Conservation (phyloP, 129 eudicot genomes). For the Solidago caesia region DNA sequence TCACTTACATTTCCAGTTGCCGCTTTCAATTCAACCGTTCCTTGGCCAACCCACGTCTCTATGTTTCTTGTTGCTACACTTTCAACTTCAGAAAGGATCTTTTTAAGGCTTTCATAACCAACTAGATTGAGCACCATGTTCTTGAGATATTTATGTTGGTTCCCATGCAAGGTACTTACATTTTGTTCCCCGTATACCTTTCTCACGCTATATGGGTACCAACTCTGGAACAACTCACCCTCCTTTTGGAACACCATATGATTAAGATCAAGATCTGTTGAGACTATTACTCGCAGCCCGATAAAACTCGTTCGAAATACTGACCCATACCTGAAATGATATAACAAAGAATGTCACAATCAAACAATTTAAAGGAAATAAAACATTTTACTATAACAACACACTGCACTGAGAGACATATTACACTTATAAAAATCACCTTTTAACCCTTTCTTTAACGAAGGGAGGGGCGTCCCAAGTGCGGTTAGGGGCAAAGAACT, state of each 20-base stretch:
- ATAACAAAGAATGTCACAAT: conserved; percentile 7
- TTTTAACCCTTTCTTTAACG: conserved; percentile 63
- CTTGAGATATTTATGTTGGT: conserved; percentile 76
- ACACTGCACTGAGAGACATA: neutral
- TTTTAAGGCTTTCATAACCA: conserved; percentile 71
- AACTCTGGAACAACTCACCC: conserved; percentile 61
- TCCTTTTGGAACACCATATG: conserved; percentile 69
- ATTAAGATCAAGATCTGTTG: conserved; percentile 68
- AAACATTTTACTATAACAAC: no score
- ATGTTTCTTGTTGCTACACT: conserved; percentile 38
- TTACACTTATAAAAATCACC: conserved; percentile 30
- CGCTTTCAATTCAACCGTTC: conserved; percentile 52
- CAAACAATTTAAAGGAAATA: neutral
- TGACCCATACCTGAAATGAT: conserved; percentile 60
- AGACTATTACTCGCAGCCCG: conserved; percentile 63
- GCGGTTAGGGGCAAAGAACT: conserved; percentile 52
- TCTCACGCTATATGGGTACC: conserved; percentile 69
- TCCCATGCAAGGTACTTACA: conserved; percentile 73
- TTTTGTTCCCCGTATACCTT: conserved; percentile 71
- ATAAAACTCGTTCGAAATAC: conserved; percentile 65
- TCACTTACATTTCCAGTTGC: conserved; percentile 60
- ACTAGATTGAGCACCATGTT: conserved; percentile 63
- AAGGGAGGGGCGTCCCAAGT: conserved; percentile 51
- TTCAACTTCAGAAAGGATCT: conserved; percentile 69
- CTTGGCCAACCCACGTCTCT: conserved; percentile 46